phyloP scores from a whole-genome alignment of 2,329 filamentous ascomycete species.

The Curvularia lunata region DNA sequence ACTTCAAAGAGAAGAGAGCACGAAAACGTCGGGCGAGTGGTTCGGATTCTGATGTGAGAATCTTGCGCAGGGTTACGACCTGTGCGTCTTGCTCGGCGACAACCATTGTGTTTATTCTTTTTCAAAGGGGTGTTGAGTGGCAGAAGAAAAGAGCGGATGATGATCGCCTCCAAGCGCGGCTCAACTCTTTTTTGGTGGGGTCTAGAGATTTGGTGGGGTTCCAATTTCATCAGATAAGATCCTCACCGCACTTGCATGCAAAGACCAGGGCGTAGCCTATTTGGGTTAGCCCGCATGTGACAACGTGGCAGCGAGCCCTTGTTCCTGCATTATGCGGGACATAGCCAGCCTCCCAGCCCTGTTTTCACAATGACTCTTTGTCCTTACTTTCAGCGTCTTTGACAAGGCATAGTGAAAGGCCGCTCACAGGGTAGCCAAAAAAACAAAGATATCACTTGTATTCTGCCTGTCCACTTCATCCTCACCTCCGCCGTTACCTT shows the following conservation, averaged over 20 bases:
- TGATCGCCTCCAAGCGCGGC: slow-evolving; percentile 19
- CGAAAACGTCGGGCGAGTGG: slow-evolving; percentile 90
- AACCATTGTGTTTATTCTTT: slow-evolving; percentile 30
- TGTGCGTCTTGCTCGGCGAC: slow-evolving; percentile 51
- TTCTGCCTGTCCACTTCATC: slow-evolving; percentile 4
- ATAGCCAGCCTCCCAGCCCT: slow-evolving; percentile 9
- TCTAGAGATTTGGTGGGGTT: slow-evolving; percentile 24
- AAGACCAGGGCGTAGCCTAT: background rate
- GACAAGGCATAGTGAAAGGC: slow-evolving; percentile 12
- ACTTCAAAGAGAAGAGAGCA: slow-evolving; percentile 96
- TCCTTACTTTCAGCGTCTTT: slow-evolving; percentile 21
- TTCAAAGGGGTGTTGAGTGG: slow-evolving; percentile 1
- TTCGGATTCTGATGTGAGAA: slow-evolving; percentile 78
- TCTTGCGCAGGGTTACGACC: slow-evolving; percentile 71
- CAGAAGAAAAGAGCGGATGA: background rate
- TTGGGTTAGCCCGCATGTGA: slow-evolving; percentile 12
- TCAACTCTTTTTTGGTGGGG: slow-evolving; percentile 40
- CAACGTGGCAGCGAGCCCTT: slow-evolving; percentile 18
- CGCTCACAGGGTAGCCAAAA: slow-evolving; percentile 9
- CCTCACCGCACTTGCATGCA: slow-evolving; percentile 6
- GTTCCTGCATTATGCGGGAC: slow-evolving; percentile 15
- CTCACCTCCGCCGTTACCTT: slow-evolving; percentile 22
- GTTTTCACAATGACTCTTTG: slow-evolving; percentile 30
- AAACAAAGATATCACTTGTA: slow-evolving; percentile 20
- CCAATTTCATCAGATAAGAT: slow-evolving; percentile 40